Conservation (phyloP, 805 yeast genomes). For the Pichia cephalocereana region DNA sequence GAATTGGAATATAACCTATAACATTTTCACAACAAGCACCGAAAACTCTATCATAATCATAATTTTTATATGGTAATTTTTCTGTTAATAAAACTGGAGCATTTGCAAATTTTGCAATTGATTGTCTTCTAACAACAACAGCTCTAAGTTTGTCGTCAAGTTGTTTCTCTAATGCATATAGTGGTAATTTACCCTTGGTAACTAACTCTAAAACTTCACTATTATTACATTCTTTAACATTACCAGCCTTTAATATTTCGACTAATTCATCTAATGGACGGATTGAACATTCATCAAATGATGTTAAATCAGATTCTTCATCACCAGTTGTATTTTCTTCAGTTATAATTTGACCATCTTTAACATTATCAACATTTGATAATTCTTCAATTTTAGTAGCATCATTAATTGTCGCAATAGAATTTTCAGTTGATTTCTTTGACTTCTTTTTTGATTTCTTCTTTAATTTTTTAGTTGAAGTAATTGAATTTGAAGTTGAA, state of each 20-base stretch:
- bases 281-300: slow-evolving; percentile 7
- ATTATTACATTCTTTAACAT: slow-evolving; percentile 54
- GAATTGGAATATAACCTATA: slow-evolving; percentile 91
- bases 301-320: slow-evolving; percentile 14
- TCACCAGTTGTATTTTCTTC: slow-evolving; percentile 14
- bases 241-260: slow-evolving; percentile 59
- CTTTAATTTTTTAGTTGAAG: background rate
- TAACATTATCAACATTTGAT: slow-evolving; percentile 19
- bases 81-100: slow-evolving; percentile 69
- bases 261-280: slow-evolving; percentile 59
- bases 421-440: background rate
- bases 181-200: slow-evolving; percentile 69
- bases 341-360: slow-evolving; percentile 28
- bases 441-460: slow-evolving; percentile 5
- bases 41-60: slow-evolving; percentile 91
- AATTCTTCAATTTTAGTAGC: background rate
- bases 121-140: slow-evolving; percentile 83
- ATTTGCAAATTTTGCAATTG: slow-evolving; percentile 75
- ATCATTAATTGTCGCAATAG: background rate
- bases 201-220: slow-evolving; percentile 69
- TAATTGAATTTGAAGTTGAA: slow-evolving; percentile 8
- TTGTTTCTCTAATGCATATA: slow-evolving; percentile 91
- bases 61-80: slow-evolving; percentile 68
- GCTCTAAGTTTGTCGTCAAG: slow-evolving; percentile 86
- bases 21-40: slow-evolving; percentile 99